Evolutionary conservation across 176 grass and related monocot species (phyloP), one percentile per base, ranked within the genome.

Genomic region (Oryza glaberrima): DNA sequence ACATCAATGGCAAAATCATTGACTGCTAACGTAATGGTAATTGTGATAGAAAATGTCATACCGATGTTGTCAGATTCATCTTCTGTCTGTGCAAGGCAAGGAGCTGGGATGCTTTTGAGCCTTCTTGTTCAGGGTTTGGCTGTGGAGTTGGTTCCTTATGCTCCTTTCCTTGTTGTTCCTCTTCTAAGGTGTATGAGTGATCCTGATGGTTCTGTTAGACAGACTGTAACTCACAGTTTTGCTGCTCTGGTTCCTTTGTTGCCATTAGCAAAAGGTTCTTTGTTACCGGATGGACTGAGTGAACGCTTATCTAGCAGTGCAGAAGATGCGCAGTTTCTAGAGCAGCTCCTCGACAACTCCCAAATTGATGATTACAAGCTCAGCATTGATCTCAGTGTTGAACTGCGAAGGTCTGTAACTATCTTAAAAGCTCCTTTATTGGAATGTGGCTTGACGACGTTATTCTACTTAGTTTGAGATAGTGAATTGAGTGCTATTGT

Each of bases 161-260:
- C 93, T 83, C 96, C 93, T 91, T 92, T 98, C 69, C 86, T 98
- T 80, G 90, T 98, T 70, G 96, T 98, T 89, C 96, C 96, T 66
- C 96, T 98, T 74, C 72, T 98, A 75, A 94, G 92, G 86, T 98
- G 96, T 84, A 98, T 98, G 96, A 95, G 91, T 41, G 96, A 98
- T 23, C 87, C 87, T 81, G 93, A 98, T 93, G 85, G 77, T 86
- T 89, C 90, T 72, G 96, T 98, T 65, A 93, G 96, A 88, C 93
- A 96, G 86, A 92, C 91, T 83, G 96, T 98, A 11, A 98, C 96
- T 77, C 91, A 98, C 86, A 95, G 96, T 85, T 98, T 98, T 72
- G 96, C 96, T 82, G 93, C 93, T 83, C 88, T 98, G 65, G 96
- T 98, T 70, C 96, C 96, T 90, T 75, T 98, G 80, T 83, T 98